Base-by-base conservation (phyloP, 768 basidiomycete genomes). In the Clavaria fumosa region DNA sequence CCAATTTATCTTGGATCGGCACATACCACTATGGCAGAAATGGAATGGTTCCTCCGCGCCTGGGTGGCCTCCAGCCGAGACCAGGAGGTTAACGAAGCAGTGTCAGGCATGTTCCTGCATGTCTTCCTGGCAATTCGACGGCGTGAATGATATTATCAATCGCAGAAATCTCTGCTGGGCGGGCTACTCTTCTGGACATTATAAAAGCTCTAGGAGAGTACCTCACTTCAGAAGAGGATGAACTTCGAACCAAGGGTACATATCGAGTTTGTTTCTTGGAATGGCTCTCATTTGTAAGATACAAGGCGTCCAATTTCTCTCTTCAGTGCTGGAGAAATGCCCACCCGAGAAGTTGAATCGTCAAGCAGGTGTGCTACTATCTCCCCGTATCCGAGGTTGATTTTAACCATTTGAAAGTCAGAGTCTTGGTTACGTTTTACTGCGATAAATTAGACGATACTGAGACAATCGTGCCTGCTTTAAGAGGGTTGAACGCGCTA, bases 151-250 rank as follows among this genome's bases (percentile, higher is more conserved):
- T n/a, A n/a, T n/a, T n/a, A n/a, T n/a, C n/a, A n/a, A n/a, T n/a
- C n/a, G 31, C 50, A 69, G 64, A 63, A 47, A 62, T 69, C 43
- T 68, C 72, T 10, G 60, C 61, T 42, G 75, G 74, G 14, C 54
- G 63, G 15, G 55, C 70, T 6, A 69, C 75, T 14, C 61, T 95
- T 10, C 60, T 90, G 4, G 69, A 78, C 43, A 59, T 97, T 15
- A 85, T 97, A 23, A 89, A 85, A 51, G 75, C 77, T 18, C 68
- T 95, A 0, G 86, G 86, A 28, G 79, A 84, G 46, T 89, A 82
- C 50, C 62, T 99, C 10, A 91, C 85, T 0, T 76, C 85, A 2
- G 84, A 90, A 40, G 82, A 93, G 38, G 83, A 79, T 47, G 61
- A 65, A 3, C 55, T 80, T 7, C 69, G 93, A 20, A 70, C 72